These are phyloP conservation scores for Lippia alba DNA, from an alignment of 305 asterid genomes.

Conservation along the genomic window DNA sequence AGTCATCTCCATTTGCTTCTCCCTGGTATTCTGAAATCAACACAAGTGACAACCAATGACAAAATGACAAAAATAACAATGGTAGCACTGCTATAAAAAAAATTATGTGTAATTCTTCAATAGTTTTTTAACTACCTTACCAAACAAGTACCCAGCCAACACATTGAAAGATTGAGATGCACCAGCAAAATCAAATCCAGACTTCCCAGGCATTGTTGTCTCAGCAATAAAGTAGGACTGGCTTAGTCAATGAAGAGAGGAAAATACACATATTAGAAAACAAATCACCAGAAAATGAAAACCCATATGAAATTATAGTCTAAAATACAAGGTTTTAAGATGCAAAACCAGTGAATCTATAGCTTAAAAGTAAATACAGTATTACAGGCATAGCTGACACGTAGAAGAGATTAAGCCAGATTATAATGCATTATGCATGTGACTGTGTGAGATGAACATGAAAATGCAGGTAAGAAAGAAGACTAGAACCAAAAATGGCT, in stretches of 20 bases:
- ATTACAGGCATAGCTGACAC: background rate
- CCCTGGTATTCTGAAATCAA: conserved; percentile 58
- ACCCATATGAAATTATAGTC: conserved; percentile 6
- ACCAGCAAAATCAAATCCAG: conserved; percentile 77
- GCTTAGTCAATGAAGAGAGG: conserved; percentile 25
- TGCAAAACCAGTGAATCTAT: background rate
- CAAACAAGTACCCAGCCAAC: conserved; percentile 86
- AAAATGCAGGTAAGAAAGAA: too few species aligned
- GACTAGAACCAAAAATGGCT: conserved; percentile 3
- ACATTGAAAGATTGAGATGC: conserved; percentile 81
- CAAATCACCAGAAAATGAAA: conserved; percentile 16
- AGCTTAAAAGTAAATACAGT: background rate
- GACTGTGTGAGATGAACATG: too few species aligned
- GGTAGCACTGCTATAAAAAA: background rate
- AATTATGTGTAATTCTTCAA: conserved; percentile 23
- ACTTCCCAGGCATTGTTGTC: conserved; percentile 87
- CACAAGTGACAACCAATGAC: conserved; percentile 16
- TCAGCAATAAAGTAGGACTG: conserved; percentile 84
- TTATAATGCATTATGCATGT: background rate
- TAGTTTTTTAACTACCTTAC: conserved; percentile 71
- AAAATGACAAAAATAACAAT: conserved; percentile 8
- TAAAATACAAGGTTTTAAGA: conserved; percentile 11
- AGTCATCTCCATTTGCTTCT: conserved; percentile 88
- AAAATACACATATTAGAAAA: conserved; percentile 22
- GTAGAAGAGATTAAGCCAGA: background rate